These are phyloP conservation scores for Flaveria linearis DNA, from an alignment of 129 eudicot genomes.

Conservation along the genomic window DNA sequence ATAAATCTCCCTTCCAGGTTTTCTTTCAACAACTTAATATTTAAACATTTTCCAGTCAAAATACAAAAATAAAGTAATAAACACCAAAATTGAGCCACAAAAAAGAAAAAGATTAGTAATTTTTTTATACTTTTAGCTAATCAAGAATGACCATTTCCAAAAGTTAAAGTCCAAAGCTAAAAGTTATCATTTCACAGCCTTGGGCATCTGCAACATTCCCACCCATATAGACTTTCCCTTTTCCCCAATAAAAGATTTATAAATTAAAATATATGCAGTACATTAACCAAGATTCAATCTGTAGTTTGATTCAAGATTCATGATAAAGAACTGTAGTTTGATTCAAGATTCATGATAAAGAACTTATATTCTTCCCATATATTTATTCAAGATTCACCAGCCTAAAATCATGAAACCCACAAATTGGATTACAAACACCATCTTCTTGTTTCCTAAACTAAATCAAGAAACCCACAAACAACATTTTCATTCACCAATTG, in stretches of 20 bases:
- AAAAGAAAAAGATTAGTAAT: neutral
- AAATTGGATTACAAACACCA: too few relatives aligned
- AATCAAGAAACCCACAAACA: too few relatives aligned
- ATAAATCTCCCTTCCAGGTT: neutral
- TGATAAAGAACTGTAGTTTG: too few relatives aligned
- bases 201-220: neutral
- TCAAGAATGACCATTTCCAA: constrained; percentile 6
- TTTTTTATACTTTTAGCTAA: neutral
- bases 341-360: too few relatives aligned
- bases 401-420: too few relatives aligned
- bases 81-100: neutral
- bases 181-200: constrained; percentile 7
- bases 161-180: neutral
- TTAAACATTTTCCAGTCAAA: neutral
- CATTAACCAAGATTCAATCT: neutral
- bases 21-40: constrained; percentile 6
- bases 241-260: constrained; percentile 5
- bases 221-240: neutral
- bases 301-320: too few relatives aligned
- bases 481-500: too few relatives aligned
- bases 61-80: neutral
- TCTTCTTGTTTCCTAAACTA: too few relatives aligned
- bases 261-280: neutral
- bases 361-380: too few relatives aligned
- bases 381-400: too few relatives aligned